phyloP scores from a whole-genome alignment of 1,284 basidiomycete genomes.

The Ustilago lituana region DNA sequence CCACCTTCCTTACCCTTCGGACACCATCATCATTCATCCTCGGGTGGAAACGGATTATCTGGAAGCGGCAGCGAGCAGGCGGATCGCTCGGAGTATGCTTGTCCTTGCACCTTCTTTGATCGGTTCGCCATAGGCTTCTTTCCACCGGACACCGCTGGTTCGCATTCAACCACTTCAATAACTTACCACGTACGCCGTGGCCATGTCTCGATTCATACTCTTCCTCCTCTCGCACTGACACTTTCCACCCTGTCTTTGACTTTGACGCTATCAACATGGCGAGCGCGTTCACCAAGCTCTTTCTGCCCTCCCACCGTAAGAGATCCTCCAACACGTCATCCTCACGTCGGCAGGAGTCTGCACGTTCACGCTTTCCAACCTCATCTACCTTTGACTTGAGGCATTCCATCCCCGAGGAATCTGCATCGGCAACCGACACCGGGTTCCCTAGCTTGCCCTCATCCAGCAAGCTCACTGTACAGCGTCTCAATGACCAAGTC shows the following conservation, averaged over 20 bases:
- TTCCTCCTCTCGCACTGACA: constrained; percentile 1
- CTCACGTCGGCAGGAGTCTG: constrained; percentile 23
- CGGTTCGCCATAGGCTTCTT: too few species aligned
- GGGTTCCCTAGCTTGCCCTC: constrained; percentile 7
- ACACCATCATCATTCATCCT: too few species aligned
- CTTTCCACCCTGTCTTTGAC: constrained; percentile 5
- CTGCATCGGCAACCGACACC: constrained; percentile 14
- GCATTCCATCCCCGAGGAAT: constrained; percentile 36
- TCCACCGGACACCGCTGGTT: too few species aligned
- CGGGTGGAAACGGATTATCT: too few species aligned
- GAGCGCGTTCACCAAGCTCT: constrained; percentile 39
- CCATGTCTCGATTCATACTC: neutral
- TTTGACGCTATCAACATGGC: constrained; percentile 12
- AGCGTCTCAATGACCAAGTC: constrained; percentile 29
- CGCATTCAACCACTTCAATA: too few species aligned
- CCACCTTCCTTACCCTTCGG: too few species aligned
- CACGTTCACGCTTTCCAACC: constrained; percentile 17
- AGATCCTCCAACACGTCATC: constrained; percentile 14
- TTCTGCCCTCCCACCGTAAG: constrained; percentile 32
- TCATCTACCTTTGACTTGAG: constrained; percentile 35
- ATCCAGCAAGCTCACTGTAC: constrained; percentile 20
- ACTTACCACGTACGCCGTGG: neutral
- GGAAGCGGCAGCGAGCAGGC: too few species aligned
- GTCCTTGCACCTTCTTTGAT: too few species aligned
- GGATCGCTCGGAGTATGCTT: too few species aligned